A percentile compares a stretch with the other conserved stretches of the same genome.
phyloP scores from a whole-genome alignment of 495 filamentous ascomycete species.

The Lasiosphaeria miniovina region DNA sequence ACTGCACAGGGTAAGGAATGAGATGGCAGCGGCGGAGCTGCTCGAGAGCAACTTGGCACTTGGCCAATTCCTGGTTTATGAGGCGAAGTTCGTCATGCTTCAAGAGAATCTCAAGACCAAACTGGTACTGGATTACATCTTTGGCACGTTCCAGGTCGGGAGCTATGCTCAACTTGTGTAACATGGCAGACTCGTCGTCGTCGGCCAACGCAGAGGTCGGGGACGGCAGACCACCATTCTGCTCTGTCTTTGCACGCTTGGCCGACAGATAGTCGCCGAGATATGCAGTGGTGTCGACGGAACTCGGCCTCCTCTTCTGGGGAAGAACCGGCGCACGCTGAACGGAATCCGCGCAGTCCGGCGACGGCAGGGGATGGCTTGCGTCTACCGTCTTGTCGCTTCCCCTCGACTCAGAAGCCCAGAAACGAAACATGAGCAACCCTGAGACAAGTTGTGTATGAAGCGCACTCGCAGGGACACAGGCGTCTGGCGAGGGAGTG shows the following conservation, averaged over 20 bases:
- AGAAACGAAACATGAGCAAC: slow-evolving; percentile 49
- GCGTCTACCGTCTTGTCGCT: slow-evolving; percentile 37
- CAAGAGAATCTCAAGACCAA: slow-evolving; percentile 85
- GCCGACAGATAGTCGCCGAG: slow-evolving; percentile 10
- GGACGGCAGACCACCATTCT: slow-evolving; percentile 33
- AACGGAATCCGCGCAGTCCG: slow-evolving; percentile 19
- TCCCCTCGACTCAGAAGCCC: slow-evolving; percentile 48
- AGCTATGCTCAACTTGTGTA: slow-evolving; percentile 19
- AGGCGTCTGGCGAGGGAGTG: not conserved
- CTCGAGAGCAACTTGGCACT: slow-evolving; percentile 92
- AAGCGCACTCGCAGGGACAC: slow-evolving; percentile 10
- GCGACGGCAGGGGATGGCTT: slow-evolving; percentile 6
- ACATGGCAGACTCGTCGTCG: slow-evolving; percentile 17
- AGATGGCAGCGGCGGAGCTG: slow-evolving; percentile 88
- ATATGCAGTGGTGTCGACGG: slow-evolving; percentile 23
- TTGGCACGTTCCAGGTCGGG: slow-evolving; percentile 47
- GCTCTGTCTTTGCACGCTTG: slow-evolving; percentile 38
- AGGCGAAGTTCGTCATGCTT: slow-evolving; percentile 92
- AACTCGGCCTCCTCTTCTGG: slow-evolving; percentile 35
- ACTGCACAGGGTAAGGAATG: slow-evolving; percentile 74
- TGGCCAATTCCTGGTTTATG: slow-evolving; percentile 94
- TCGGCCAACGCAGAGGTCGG: slow-evolving; percentile 29
- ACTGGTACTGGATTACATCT: slow-evolving; percentile 76
- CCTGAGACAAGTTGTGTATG: not conserved
- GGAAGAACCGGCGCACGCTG: slow-evolving; percentile 16